A percentile compares a stretch with the other conserved stretches of the same genome.
These are phyloP conservation scores for Colletotrichum gloeosporioides DNA, from an alignment of 2,329 filamentous ascomycete genomes.

Conservation along the genomic window DNA sequence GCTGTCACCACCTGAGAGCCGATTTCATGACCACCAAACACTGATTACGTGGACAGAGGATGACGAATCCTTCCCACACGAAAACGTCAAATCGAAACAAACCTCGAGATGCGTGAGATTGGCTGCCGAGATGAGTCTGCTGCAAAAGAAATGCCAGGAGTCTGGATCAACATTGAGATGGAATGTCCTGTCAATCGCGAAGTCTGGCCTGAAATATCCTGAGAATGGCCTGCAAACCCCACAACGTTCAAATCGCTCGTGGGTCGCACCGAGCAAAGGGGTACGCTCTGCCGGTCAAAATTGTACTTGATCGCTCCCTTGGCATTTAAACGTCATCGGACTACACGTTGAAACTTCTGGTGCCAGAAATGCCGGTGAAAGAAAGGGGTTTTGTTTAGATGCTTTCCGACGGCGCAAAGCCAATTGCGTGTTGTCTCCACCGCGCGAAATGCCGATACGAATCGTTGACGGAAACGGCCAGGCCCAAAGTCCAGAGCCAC, in stretches of 20 bases:
- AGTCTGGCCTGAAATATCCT: background rate
- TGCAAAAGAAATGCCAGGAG: background rate
- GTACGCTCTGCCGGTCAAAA: background rate
- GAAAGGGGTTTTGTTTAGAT: background rate
- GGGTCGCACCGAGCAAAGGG: background rate
- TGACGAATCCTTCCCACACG: background rate
- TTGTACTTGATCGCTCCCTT: background rate
- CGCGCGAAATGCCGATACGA: background rate
- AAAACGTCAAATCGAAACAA: background rate
- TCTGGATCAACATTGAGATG: background rate
- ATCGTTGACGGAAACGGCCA: background rate
- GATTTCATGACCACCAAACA: background rate
- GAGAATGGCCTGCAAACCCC: background rate
- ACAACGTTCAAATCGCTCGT: background rate
- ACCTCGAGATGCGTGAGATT: background rate
- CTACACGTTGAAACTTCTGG: background rate
- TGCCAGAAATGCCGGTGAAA: background rate
- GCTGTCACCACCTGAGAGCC: background rate
- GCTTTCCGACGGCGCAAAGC: background rate
- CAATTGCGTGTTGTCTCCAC: background rate
- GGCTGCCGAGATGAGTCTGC: background rate
- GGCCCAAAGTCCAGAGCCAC: background rate
- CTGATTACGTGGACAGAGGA: background rate
- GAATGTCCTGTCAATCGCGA: background rate
- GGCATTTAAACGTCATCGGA: background rate